A percentile compares a stretch with the other conserved stretches of the same genome.
phyloP scores from a whole-genome alignment of 2,329 filamentous ascomycete genomes.

The Claviceps pusilla region DNA sequence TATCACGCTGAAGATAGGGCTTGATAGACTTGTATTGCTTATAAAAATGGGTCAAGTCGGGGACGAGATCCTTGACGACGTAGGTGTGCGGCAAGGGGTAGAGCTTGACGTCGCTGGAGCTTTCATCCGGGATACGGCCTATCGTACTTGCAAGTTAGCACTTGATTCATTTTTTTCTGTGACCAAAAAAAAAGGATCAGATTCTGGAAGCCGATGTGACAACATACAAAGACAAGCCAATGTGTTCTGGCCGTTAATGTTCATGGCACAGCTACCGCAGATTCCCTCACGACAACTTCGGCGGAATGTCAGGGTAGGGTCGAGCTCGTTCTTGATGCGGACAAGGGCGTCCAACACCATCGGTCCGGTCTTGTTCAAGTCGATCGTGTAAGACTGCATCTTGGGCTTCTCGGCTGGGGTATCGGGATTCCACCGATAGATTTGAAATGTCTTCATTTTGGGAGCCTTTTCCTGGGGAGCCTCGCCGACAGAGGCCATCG shows the following conservation, averaged over 20 bases:
- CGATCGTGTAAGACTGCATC: constrained; percentile 90
- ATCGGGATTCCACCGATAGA: constrained; percentile 98
- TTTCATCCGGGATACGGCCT: constrained; percentile 89
- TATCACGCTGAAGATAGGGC: constrained; percentile 89
- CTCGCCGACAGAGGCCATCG: constrained; percentile 42
- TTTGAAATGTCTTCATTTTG: constrained; percentile 83
- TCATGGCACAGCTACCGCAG: constrained; percentile 98
- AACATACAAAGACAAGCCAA: constrained; percentile 88
- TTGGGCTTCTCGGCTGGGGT: constrained; percentile 78
- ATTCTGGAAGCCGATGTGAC: not conserved
- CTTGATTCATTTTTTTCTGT: not conserved
- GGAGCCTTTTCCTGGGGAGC: constrained; percentile 48
- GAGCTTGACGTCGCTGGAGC: constrained; percentile 70
- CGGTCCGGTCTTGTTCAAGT: constrained; percentile 96
- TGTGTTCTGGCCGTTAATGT: constrained; percentile 98
- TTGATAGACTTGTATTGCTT: constrained; percentile 99
- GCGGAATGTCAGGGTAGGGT: constrained; percentile 91
- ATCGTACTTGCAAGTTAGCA: constrained; percentile 1
- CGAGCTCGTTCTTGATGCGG: constrained; percentile 97
- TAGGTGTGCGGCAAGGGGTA: constrained; percentile 98
- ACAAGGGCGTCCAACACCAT: constrained; percentile 97
- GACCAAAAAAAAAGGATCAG: not conserved
- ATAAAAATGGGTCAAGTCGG: constrained; percentile 96
- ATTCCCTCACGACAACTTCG: constrained; percentile 95
- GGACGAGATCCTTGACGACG: constrained; percentile 96